These are phyloP conservation scores for Trichoderma atrobrunneum DNA, from an alignment of 2,329 filamentous ascomycete species.

Conservation along the genomic window DNA sequence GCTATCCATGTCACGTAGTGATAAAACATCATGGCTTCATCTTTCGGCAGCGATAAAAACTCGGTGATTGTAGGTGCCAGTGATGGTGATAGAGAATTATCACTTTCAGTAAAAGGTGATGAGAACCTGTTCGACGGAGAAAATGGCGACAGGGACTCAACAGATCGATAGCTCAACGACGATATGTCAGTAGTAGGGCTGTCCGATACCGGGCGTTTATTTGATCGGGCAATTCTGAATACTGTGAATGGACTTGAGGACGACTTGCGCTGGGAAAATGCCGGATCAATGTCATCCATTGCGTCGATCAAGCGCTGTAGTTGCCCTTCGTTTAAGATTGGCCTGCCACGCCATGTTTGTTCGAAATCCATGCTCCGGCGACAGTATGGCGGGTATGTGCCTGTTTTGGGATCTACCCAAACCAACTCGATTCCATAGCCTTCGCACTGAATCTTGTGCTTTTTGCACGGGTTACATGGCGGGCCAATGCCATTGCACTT, in stretches of 20 bases:
- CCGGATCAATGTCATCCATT: background rate
- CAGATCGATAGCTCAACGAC: background rate
- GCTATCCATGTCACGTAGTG: constrained; percentile 14
- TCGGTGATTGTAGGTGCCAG: background rate
- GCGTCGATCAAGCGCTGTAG: constrained; percentile 1
- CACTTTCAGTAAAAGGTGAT: background rate
- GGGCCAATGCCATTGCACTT: constrained; percentile 4
- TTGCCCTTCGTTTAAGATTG: background rate
- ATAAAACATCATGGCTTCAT: constrained; percentile 5
- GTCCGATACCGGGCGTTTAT: background rate
- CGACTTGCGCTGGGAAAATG: background rate
- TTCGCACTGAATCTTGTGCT: background rate
- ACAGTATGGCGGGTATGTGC: background rate
- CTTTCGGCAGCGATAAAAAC: background rate
- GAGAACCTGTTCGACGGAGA: background rate
- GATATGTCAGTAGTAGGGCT: background rate
- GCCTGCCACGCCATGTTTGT: constrained; percentile 6
- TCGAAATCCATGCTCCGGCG: constrained; percentile 3
- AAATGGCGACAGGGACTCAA: background rate
- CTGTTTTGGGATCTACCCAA: constrained; percentile 11
- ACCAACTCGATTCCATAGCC: constrained; percentile 2
- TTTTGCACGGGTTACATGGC: constrained; percentile 2
- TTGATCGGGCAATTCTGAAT: background rate
- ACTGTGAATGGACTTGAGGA: background rate
- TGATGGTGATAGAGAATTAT: background rate